Evolutionary conservation across 306 rosid species (phyloP), one percentile per base, ranked within the genome.

Genomic region (Lupinus albus): DNA sequence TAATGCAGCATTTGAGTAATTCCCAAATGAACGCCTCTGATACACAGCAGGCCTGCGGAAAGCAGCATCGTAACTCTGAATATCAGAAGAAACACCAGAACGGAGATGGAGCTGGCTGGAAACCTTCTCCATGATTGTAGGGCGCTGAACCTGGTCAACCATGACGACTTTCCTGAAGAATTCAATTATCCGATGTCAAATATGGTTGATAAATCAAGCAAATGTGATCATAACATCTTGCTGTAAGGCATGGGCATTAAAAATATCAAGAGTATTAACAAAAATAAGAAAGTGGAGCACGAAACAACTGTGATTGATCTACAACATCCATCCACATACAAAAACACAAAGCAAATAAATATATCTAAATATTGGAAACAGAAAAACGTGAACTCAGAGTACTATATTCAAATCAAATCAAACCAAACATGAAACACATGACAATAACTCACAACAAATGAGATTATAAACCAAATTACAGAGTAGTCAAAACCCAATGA

Each of bases 1-100:
- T n/a, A 86, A 74, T 6, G 89, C 91, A 8, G 80, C 72, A n/a
- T 91, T 91, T 1, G 88, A 56, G 74, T 83, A 86, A 17, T 84
- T 91, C 35, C 70, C 70, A 1, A 68, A 73, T 48, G 79, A 54
- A 4, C 64, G 59, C 53, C 71, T 64, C n/a, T 81, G 74, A 71
- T 68, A 68, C 52, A 36, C 28, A 18, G 75, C 39, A 1, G 68
- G 50, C 11, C 12, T 13, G 2, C 13, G 11, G 67, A 70, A 70
- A 11, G 58, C 13, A 12, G 56, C 55, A 11, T 59, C 59, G 6
- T 35, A 33, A 7, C 33, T 71, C 57, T 1, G 64, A 10, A 71
- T 48, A 3, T 48, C 51, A 20, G 60, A 15, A 3, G 79, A 70
- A 36, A 61, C 57, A 2, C 76, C 42, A 2, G 71, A 25, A 0